A percentile compares a stretch with the other conserved stretches of the same genome.
Evolutionary conservation across 768 basidiomycete genomes (phyloP).

Genomic region (Trametes cingulata): DNA sequence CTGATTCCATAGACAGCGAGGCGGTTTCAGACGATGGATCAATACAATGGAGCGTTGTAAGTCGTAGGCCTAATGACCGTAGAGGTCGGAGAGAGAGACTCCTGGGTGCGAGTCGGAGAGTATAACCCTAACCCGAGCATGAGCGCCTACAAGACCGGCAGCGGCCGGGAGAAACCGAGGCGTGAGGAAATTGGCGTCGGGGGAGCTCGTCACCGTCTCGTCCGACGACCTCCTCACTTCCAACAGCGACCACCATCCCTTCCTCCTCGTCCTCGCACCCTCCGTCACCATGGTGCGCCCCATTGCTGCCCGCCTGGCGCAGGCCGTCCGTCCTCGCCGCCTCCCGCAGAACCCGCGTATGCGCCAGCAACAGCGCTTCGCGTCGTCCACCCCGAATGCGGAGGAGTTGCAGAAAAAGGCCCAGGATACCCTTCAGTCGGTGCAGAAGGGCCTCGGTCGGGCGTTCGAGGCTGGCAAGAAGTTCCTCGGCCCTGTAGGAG

Average conservation of each 20-base stretch:
- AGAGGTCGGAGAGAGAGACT: no score
- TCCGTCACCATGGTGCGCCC: slow-evolving; percentile 27
- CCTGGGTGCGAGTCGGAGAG: not conserved
- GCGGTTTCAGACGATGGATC: no score
- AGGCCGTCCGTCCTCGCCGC: slow-evolving; percentile 27
- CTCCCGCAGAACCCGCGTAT: slow-evolving; percentile 16
- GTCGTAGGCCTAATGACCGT: no score
- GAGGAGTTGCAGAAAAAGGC: slow-evolving; percentile 68
- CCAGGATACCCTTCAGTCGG: slow-evolving; percentile 61
- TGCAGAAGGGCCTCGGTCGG: slow-evolving; percentile 57
- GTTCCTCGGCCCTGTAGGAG: slow-evolving; percentile 48
- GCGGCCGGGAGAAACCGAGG: slow-evolving; percentile 15
- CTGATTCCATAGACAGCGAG: no score
- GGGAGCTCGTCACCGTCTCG: slow-evolving; percentile 25
- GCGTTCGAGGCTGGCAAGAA: slow-evolving; percentile 53
- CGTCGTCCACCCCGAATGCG: slow-evolving; percentile 33
- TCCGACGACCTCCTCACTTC: slow-evolving; percentile 18
- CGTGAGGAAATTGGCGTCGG: slow-evolving; percentile 22
- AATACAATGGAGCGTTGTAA: no score
- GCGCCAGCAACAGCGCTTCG: slow-evolving; percentile 28
- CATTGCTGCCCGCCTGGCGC: slow-evolving; percentile 26
- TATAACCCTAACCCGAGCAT: not conserved
- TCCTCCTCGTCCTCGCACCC: slow-evolving; percentile 15
- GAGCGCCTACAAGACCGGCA: not conserved
- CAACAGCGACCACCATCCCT: slow-evolving; percentile 16